Evolutionary conservation across 2,329 filamentous ascomycete genomes (phyloP).

Genomic region (Colletotrichum sp.): DNA sequence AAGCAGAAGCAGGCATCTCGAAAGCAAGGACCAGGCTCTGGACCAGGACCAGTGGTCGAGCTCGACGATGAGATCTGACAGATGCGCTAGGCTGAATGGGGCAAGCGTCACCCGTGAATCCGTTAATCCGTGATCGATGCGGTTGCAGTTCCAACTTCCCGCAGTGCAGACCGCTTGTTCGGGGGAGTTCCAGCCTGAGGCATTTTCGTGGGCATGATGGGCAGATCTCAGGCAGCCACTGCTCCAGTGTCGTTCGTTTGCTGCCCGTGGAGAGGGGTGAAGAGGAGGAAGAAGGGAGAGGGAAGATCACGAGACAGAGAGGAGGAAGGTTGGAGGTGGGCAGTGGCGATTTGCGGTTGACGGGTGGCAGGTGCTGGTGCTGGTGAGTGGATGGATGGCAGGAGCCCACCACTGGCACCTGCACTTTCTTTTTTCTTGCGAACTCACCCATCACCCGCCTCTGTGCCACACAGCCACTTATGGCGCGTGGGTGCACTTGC

Average conservation of each 20-base stretch:
- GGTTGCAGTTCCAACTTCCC: not conserved
- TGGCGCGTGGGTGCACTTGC: not conserved
- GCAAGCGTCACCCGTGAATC: not conserved
- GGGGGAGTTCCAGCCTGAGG: not conserved
- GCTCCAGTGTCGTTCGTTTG: not conserved
- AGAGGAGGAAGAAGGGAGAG: not conserved
- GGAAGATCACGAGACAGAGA: not conserved
- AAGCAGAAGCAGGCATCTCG: not conserved
- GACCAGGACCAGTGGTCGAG: not conserved
- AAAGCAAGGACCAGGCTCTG: not conserved
- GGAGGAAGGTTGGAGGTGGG: not conserved
- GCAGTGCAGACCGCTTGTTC: slow-evolving; percentile 15
- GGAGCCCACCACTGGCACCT: not conserved
- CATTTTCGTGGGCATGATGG: not conserved
- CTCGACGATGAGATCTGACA: slow-evolving; percentile 20
- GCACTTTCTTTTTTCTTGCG: not conserved
- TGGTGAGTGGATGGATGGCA: not conserved
- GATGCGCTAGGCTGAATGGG: slow-evolving; percentile 1
- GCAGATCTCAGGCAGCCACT: not conserved
- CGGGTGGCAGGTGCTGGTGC: not conserved
- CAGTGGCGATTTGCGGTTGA: not conserved
- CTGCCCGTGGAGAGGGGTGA: not conserved
- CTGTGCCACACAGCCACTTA: not conserved
- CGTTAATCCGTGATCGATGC: not conserved
- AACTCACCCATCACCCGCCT: not conserved